Conservation (phyloP, 441 rosid species). For the Daphne laureola region DNA sequence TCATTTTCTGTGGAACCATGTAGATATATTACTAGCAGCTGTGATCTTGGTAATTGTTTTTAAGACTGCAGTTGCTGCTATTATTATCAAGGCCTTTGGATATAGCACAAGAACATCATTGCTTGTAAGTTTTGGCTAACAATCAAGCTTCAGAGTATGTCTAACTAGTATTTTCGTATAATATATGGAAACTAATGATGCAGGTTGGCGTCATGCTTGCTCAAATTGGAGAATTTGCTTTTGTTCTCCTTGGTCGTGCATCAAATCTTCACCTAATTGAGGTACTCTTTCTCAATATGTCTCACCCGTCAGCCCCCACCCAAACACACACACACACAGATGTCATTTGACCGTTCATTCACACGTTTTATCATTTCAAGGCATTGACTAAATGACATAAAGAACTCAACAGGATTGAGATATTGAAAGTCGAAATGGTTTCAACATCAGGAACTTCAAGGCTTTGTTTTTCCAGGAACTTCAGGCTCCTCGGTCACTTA, state of each 20-base stretch:
- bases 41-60: conserved; percentile 86
- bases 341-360: neutral
- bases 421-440: too few species aligned
- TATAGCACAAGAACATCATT: conserved; percentile 79
- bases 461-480: too few species aligned
- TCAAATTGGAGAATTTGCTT: conserved; percentile 97
- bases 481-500: too few species aligned
- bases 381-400: too few species aligned
- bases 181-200: conserved; percentile 13
- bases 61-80: conserved; percentile 72
- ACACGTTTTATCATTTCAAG: too few species aligned
- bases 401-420: too few species aligned
- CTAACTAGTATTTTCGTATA: neutral
- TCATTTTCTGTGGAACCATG: conserved; percentile 94
- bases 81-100: conserved; percentile 73
- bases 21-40: conserved; percentile 91
- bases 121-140: conserved; percentile 48
- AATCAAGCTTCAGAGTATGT: neutral
- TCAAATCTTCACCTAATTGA: conserved; percentile 90
- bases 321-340: too few species aligned
- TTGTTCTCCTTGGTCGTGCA: conserved; percentile 89
- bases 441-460: too few species aligned
- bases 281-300: conserved; percentile 35
- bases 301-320: too few species aligned
- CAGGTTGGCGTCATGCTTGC: conserved; percentile 92